A percentile compares a stretch with the other conserved stretches of the same genome.
Evolutionary conservation across 441 rosid species (phyloP).

Genomic region (Adansonia rubrostipa): DNA sequence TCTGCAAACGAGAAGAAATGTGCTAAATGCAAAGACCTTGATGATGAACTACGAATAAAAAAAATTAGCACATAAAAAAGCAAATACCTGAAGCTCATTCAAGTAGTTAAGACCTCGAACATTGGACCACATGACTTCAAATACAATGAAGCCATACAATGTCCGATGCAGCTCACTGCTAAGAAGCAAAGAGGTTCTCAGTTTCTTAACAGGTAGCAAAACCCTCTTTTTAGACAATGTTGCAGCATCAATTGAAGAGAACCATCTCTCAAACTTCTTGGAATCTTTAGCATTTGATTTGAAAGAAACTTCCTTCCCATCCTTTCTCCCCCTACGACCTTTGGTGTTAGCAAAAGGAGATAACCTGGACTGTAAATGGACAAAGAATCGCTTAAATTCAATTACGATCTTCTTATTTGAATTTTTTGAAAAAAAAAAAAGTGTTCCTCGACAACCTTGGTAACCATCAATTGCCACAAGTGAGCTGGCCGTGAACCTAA

Average conservation of each 20-base stretch:
- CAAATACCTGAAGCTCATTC: slow-evolving; percentile 89
- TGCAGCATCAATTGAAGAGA: slow-evolving; percentile 63
- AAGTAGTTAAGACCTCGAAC: slow-evolving; percentile 89
- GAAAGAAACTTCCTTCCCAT: slow-evolving; percentile 44
- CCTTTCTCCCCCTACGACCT: slow-evolving; percentile 55
- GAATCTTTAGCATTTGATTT: slow-evolving; percentile 37
- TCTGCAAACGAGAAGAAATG: slow-evolving; percentile 52
- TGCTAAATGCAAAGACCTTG: slow-evolving; percentile 21
- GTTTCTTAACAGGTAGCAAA: slow-evolving; percentile 69
- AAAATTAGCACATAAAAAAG: slow-evolving; percentile 7
- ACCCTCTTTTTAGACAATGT: slow-evolving; percentile 57
- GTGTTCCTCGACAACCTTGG: slow-evolving; percentile 63
- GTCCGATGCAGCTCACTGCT: slow-evolving; percentile 74
- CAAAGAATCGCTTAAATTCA: slow-evolving; percentile 29
- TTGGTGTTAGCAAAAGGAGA: slow-evolving; percentile 95
- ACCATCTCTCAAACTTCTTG: slow-evolving; percentile 67
- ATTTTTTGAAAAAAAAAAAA: not conserved
- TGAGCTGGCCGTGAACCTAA: slow-evolving; percentile 69
- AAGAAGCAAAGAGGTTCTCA: slow-evolving; percentile 59
- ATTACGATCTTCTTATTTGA: not conserved
- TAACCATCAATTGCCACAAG: slow-evolving; percentile 95
- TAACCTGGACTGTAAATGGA: slow-evolving; percentile 76
- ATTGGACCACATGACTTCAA: slow-evolving; percentile 79
- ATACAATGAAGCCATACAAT: slow-evolving; percentile 86
- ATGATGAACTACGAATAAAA: not conserved